Base-by-base conservation (phyloP, 768 basidiomycete species). In the Kwoniella dendrophila region DNA sequence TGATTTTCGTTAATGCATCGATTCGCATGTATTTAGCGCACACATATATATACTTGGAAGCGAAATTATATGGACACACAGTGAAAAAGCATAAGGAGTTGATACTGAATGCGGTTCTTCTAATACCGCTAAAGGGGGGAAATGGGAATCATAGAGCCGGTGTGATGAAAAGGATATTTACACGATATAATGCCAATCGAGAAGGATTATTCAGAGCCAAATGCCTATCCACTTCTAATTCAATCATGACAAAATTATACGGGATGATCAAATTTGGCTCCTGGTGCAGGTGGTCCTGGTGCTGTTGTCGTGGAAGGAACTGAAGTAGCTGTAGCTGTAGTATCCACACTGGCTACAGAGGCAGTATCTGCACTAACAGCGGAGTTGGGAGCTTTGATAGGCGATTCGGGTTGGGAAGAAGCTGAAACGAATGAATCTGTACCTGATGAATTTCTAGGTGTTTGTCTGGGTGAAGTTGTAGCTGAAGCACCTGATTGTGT, bases 251-350 rank as follows among this genome's bases (percentile, higher is more conserved):
- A 49, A n/a, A 48, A 34, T 26, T 18, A 53, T 4, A 60, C 33
- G n/a, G 59, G 59, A 36, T 60, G 52, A 20, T 55, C 60, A 20
- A 60, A 56, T 43, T 67, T 74, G 5, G 72, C 70, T 55, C 72
- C 72, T 20, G 70, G 59, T 0, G 63, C 70, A 36, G 72, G 72
- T 26, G 72, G 69, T n/a, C 72, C 72, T 26, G 72, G 69, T 2
- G 63, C 66, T 27, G 72, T 71, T 5, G 58, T 24, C 2, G 45
- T 47, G 12, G 66, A 60, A 44, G 68, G 64, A 34, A 60, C 59
- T 3, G 53, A 41, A 32, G 59, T 60, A 30, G 36, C 61, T 26
- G 64, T 56, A 11, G 18, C 30, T 16, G 58, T n/a, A 27, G 51
- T 50, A 33, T 50, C 62, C 10, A 41, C 44, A 51, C 53, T 60